Conservation (phyloP, 495 filamentous ascomycete genomes). For the Penicillium manginii region DNA sequence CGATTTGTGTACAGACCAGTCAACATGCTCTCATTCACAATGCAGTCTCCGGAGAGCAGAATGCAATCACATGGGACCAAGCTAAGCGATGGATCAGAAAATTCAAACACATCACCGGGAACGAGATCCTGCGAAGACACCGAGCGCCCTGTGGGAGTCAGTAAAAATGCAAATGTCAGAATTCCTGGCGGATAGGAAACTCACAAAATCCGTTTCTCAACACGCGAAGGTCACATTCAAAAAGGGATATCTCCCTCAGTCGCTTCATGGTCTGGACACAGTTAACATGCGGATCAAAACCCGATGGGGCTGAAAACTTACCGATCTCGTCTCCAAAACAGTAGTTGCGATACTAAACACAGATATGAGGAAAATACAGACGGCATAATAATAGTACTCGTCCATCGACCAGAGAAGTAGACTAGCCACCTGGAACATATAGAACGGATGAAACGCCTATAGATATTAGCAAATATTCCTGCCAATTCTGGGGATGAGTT, state of each 20-base stretch:
- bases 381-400: conserved; percentile 96
- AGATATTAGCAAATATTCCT: conserved; percentile 17
- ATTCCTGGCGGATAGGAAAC: conserved; percentile 25
- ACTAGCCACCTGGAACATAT: conserved; percentile 96
- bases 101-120: conserved; percentile 95
- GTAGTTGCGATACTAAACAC: conserved; percentile 88
- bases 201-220: conserved; percentile 92
- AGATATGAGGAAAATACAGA: conserved; percentile 95
- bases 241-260: conserved; percentile 87
- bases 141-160: conserved; percentile 66
- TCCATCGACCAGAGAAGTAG: conserved; percentile 93
- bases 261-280: conserved; percentile 77
- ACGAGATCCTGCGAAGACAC: conserved; percentile 86
- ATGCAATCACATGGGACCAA: conserved; percentile 94
- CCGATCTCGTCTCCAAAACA: conserved; percentile 84
- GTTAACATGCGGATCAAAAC: conserved; percentile 26
- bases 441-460: conserved; percentile 94
- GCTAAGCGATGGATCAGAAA: conserved; percentile 93
- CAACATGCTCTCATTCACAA: conserved; percentile 99
- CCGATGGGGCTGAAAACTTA: conserved; percentile 37
- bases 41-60: conserved; percentile 90
- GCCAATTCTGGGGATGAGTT: background rate
- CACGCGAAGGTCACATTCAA: conserved; percentile 93
- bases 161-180: background rate
- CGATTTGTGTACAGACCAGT: conserved; percentile 60